Evolutionary conservation across 2,329 filamentous ascomycete species (phyloP).

Genomic region (Zymoseptoria pseudotritici): DNA sequence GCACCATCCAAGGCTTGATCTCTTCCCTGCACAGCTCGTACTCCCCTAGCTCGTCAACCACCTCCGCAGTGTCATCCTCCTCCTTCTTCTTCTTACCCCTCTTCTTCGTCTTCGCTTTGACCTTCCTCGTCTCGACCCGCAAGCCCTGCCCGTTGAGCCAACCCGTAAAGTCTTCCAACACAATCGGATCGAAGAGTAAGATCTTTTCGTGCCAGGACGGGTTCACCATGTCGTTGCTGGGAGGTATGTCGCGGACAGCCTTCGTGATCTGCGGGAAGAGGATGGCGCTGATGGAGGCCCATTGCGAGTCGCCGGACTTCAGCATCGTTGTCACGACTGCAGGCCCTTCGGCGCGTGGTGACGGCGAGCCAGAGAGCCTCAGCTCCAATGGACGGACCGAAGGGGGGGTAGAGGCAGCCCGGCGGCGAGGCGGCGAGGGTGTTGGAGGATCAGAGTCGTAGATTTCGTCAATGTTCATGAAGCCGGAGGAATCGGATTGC

Average conservation of each 20-base stretch:
- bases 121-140: slow-evolving; percentile 11
- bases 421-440: slow-evolving; percentile 26
- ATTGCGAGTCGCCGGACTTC: slow-evolving; percentile 23
- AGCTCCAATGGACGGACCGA: slow-evolving; percentile 17
- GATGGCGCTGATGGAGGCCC: slow-evolving; percentile 27
- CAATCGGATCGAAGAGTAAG: slow-evolving; percentile 82
- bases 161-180: slow-evolving; percentile 72
- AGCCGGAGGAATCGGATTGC: not conserved
- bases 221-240: slow-evolving; percentile 33
- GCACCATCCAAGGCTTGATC: slow-evolving; percentile 53
- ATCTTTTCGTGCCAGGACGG: slow-evolving; percentile 87
- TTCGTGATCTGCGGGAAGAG: slow-evolving; percentile 44
- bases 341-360: slow-evolving; percentile 1
- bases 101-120: slow-evolving; percentile 10
- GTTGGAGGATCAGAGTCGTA: slow-evolving; percentile 5
- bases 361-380: slow-evolving; percentile 8
- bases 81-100: slow-evolving; percentile 37
- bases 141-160: slow-evolving; percentile 60
- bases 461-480: not conserved
- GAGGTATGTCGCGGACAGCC: slow-evolving; percentile 40
- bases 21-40: slow-evolving; percentile 22
- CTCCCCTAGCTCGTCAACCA: slow-evolving; percentile 41
- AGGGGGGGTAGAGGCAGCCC: slow-evolving; percentile 20
- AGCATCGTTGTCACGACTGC: not conserved
- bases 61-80: slow-evolving; percentile 42